These are phyloP conservation scores for Brachypodium distachyon DNA, from an alignment of 202 grass and related monocot genomes.

Conservation along the genomic window DNA sequence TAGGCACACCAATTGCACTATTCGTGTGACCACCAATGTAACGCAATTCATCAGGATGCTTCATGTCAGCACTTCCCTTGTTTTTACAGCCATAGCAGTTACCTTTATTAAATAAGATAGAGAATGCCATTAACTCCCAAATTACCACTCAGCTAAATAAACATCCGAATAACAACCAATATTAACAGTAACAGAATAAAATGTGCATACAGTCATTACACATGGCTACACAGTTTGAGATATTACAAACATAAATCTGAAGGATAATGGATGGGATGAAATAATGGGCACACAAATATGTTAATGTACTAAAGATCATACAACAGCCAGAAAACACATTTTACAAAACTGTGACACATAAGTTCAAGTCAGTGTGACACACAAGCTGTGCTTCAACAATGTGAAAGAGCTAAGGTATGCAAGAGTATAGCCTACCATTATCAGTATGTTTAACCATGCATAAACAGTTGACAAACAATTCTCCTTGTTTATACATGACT, in stretches of 20 bases:
- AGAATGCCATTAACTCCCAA: too few species aligned
- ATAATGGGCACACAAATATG: neutral
- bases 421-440: neutral
- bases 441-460: neutral
- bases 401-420: neutral
- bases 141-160: neutral
- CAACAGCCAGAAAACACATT: too few species aligned
- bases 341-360: neutral
- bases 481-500: neutral
- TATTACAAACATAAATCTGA: neutral
- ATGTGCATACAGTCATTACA: neutral
- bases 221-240: neutral
- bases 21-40: neutral
- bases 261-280: neutral
- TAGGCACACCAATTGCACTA: neutral
- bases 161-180: neutral
- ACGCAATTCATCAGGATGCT: too few species aligned
- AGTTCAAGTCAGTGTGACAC: neutral
- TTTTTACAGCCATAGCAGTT: neutral
- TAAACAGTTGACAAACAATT: neutral
- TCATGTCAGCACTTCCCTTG: neutral
- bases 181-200: too few species aligned
- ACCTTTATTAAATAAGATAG: neutral
- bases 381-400: neutral
- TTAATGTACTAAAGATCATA: neutral